Percentiles rank a stretch among this genome's conserved stretches.
These are phyloP conservation scores for Botrytis tulipae DNA, from an alignment of 2,329 filamentous ascomycete species.

Conservation along the genomic window DNA sequence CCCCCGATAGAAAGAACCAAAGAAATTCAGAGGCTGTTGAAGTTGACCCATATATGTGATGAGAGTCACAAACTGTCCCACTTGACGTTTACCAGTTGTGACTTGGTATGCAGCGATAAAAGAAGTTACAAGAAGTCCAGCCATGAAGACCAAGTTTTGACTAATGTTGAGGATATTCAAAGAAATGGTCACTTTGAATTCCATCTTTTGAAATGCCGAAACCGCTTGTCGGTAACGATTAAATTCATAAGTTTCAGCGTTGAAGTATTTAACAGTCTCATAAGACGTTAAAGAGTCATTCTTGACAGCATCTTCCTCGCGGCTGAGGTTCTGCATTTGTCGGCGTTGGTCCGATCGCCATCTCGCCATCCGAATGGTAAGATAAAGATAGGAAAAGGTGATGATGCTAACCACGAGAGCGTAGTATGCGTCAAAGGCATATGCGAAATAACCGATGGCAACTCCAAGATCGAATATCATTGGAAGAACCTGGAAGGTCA, in stretches of 20 bases:
- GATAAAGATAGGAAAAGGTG: conserved; percentile 93
- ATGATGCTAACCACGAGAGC: conserved; percentile 86
- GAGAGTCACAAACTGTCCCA: conserved; percentile 71
- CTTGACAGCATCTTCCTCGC: conserved; percentile 95
- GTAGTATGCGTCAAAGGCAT: conserved; percentile 82
- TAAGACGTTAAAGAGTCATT: conserved; percentile 99
- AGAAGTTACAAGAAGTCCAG: conserved; percentile 69
- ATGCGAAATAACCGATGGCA: conserved; percentile 77
- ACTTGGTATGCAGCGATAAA: conserved; percentile 78
- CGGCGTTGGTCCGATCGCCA: conserved; percentile 88
- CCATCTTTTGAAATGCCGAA: conserved; percentile 67
- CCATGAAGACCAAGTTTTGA: conserved; percentile 77
- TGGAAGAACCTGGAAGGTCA: conserved; percentile 92
- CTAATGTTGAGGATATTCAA: conserved; percentile 79
- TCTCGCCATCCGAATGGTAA: conserved; percentile 93
- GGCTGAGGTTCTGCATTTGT: conserved; percentile 90
- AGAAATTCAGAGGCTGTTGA: conserved; percentile 79
- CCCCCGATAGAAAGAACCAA: conserved; percentile 92
- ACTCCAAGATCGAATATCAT: conserved; percentile 90
- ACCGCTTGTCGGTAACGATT: conserved; percentile 70
- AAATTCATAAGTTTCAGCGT: conserved; percentile 78
- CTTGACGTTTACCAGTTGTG: conserved; percentile 59
- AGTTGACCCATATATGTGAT: conserved; percentile 78
- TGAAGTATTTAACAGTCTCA: conserved; percentile 91
- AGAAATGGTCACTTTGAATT: conserved; percentile 73